Evolutionary conservation across 1,284 basidiomycete genomes (phyloP), one percentile per base, ranked within the genome.

Genomic region (Taiwanofungus camphoratus): DNA sequence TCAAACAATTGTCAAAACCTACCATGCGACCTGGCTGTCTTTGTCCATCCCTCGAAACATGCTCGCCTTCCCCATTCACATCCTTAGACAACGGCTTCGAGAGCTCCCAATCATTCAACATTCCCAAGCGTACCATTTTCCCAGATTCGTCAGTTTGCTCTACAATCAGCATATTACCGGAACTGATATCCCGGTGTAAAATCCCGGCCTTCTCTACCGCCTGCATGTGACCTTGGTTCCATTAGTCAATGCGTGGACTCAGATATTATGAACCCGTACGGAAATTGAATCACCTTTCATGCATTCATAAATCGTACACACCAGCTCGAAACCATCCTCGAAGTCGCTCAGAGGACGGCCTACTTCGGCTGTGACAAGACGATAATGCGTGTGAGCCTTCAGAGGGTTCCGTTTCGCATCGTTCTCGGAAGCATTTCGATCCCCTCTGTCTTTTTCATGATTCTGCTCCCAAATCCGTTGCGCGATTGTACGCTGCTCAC

Each of bases 111-210:
- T n/a, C n/a, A n/a, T n/a, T n/a, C n/a, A n/a, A n/a, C n/a, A n/a
- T n/a, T n/a, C n/a, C n/a, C n/a, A n/a, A n/a, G n/a, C n/a, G n/a
- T n/a, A n/a, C n/a, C n/a, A n/a, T n/a, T n/a, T n/a, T n/a, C n/a
- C n/a, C n/a, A n/a, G n/a, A n/a, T n/a, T n/a, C n/a, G n/a, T n/a
- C n/a, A n/a, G n/a, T n/a, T n/a, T n/a, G n/a, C n/a, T n/a, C n/a
- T n/a, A n/a, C n/a, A 23, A 50, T 44, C 7, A 46, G 39, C 24
- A 50, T 50, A 24, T 46, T 50, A 11, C 44, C 44, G 3, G 22
- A 13, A 19, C 48, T 42, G 31, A 50, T 36, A n/a, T 48, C 48
- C 15, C 48, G 38, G 22, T 50, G 48, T 8, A 44, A 19, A 6
- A 44, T 38, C 4, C 29, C 13, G 16, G n/a, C 13, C 8, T n/a